phyloP scores from a whole-genome alignment of 371 early-diverging fungal species.

The Mortierella sp. region DNA sequence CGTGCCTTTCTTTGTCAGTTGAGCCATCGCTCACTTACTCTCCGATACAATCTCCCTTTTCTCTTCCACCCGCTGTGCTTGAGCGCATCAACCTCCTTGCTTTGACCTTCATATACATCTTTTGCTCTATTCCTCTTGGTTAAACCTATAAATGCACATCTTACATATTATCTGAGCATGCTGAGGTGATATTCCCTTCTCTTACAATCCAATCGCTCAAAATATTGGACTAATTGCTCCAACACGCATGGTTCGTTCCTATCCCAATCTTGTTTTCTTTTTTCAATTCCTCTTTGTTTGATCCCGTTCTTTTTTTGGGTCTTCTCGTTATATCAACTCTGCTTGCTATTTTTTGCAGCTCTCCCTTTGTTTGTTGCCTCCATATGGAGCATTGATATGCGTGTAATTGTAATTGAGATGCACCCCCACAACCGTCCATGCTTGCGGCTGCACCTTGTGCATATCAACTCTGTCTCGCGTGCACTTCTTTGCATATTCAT shows the following conservation, averaged over 20 bases:
- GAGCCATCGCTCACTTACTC: conserved; percentile 7
- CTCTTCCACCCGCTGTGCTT: background rate
- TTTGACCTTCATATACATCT: background rate
- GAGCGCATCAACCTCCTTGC: conserved; percentile 1
- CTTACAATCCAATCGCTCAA: background rate
- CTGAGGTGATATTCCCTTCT: background rate
- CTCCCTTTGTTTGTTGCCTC: background rate
- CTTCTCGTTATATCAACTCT: background rate
- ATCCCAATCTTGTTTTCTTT: conserved; percentile 1
- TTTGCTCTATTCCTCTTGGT: background rate
- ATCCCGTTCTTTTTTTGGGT: background rate
- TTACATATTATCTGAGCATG: background rate
- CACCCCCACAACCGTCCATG: conserved; percentile 1
- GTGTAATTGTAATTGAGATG: background rate
- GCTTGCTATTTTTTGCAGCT: background rate
- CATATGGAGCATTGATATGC: background rate
- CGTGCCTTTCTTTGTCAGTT: conserved; percentile 1
- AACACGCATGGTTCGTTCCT: conserved; percentile 20
- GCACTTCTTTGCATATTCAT: background rate
- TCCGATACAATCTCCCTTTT: conserved; percentile 6
- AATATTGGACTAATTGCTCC: background rate
- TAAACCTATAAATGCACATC: background rate
- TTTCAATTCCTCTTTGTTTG: conserved; percentile 1
- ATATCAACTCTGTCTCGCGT: background rate
- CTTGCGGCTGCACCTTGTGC: background rate